Evolutionary conservation across 2,329 filamentous ascomycete species (phyloP).

Genomic region (Paracoccidioides brasiliensis): DNA sequence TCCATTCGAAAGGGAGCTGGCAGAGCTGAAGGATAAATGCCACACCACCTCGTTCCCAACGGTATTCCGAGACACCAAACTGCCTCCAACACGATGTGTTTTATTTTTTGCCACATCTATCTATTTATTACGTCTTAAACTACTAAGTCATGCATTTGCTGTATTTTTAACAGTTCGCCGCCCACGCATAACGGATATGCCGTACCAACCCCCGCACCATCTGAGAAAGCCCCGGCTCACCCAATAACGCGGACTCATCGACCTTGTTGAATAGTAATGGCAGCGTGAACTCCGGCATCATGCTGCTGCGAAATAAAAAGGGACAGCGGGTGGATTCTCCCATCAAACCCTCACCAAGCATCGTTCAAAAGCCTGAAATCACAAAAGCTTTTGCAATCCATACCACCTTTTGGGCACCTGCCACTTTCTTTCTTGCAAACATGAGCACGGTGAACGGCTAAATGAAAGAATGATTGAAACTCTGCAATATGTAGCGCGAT

Average conservation of each 20-base stretch:
- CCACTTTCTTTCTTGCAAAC: conserved; percentile 13
- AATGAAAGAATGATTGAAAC: conserved; percentile 14
- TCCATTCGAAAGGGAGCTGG: conserved; percentile 27
- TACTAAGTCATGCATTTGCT: not conserved
- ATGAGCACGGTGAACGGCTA: conserved; percentile 18
- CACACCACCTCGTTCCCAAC: conserved; percentile 1
- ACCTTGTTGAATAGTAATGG: not conserved
- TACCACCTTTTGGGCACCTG: conserved; percentile 20
- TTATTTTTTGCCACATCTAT: not conserved
- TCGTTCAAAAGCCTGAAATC: conserved; percentile 16
- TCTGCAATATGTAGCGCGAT: conserved; percentile 21
- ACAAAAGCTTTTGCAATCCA: conserved; percentile 23
- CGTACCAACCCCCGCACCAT: not conserved
- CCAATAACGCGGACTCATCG: not conserved
- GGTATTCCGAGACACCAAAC: not conserved
- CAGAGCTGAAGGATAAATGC: conserved; percentile 14
- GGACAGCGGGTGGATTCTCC: conserved; percentile 15
- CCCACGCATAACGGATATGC: not conserved
- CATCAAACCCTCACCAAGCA: conserved; percentile 10
- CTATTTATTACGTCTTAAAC: not conserved
- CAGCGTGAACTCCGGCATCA: not conserved
- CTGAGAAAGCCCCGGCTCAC: not conserved
- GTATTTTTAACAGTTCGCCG: not conserved
- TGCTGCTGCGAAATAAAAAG: conserved; percentile 1
- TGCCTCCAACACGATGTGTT: not conserved